A percentile compares a stretch with the other conserved stretches of the same genome.
Conservation (phyloP, 2,329 filamentous ascomycete species). For the Fusarium gaditjirri region DNA sequence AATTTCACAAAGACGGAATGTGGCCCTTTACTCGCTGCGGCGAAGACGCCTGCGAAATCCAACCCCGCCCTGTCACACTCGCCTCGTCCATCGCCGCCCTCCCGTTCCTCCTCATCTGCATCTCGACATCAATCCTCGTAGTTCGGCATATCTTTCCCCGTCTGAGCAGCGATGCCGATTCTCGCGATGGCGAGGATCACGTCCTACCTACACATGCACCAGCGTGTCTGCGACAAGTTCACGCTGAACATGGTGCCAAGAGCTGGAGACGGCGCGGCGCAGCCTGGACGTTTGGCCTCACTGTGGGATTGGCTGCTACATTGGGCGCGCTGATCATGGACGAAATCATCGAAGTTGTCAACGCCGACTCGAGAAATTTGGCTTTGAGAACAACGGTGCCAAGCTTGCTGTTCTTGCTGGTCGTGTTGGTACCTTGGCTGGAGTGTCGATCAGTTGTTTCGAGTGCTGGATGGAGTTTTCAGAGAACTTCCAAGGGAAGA, state of each 20-base stretch:
- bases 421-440: slow-evolving; percentile 80
- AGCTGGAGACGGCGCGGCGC: slow-evolving; percentile 63
- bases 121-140: slow-evolving; percentile 69
- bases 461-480: slow-evolving; percentile 70
- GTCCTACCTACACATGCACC: slow-evolving; percentile 72
- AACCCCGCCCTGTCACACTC: slow-evolving; percentile 54
- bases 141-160: slow-evolving; percentile 77
- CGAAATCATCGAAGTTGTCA: slow-evolving; percentile 82
- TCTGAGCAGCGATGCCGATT: slow-evolving; percentile 67
- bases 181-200: slow-evolving; percentile 67
- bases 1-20: slow-evolving; percentile 42
- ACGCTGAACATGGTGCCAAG: slow-evolving; percentile 67
- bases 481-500: slow-evolving; percentile 65
- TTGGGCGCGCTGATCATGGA: slow-evolving; percentile 84
- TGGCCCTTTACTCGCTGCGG: slow-evolving; percentile 62
- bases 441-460: slow-evolving; percentile 75
- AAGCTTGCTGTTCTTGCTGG: slow-evolving; percentile 75
- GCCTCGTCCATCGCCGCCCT: slow-evolving; percentile 68
- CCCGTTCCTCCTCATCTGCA: slow-evolving; percentile 78
- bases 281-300: slow-evolving; percentile 77
- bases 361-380: slow-evolving; percentile 71
- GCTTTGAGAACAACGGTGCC: slow-evolving; percentile 77
- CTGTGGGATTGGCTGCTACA: slow-evolving; percentile 80
- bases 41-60: slow-evolving; percentile 64
- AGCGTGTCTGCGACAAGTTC: slow-evolving; percentile 65